Conservation (phyloP, 1,284 basidiomycete genomes). For the Ceratobasidium sp. region DNA sequence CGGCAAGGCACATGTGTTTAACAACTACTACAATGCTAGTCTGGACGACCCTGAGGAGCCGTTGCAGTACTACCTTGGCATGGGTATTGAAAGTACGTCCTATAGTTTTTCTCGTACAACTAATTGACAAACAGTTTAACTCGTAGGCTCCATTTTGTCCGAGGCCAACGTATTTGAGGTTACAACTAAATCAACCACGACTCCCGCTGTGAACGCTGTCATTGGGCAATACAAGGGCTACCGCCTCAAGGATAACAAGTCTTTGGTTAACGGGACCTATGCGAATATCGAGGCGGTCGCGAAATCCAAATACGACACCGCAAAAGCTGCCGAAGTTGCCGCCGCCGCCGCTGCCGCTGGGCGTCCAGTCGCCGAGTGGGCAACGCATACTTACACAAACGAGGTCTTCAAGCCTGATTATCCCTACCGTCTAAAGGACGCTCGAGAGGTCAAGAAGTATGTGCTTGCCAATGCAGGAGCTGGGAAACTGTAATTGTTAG, state of each 20-base stretch:
- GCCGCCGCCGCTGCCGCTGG: constrained; percentile 41
- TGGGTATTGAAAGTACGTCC: constrained; percentile 40
- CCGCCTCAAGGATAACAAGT: constrained; percentile 37
- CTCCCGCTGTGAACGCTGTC: constrained; percentile 28
- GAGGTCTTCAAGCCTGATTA: constrained; percentile 26
- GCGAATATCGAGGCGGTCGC: constrained; percentile 40
- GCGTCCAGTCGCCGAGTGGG: constrained; percentile 39
- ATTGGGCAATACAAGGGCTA: constrained; percentile 39
- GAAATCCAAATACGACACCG: constrained; percentile 40
- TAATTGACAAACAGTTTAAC: background rate
- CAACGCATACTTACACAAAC: constrained; percentile 31
- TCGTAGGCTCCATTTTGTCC: constrained; percentile 32
- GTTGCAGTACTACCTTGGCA: constrained; percentile 37
- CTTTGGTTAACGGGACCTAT: constrained; percentile 34
- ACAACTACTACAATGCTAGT: constrained; percentile 40
- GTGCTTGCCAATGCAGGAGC: constrained; percentile 38
- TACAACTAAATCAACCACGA: background rate
- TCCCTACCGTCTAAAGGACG: constrained; percentile 35
- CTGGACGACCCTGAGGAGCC: constrained; percentile 12
- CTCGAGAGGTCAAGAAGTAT: constrained; percentile 38
- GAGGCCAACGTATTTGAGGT: constrained; percentile 40
- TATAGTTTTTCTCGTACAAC: constrained; percentile 5
- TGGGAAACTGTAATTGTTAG: constrained; percentile 27
- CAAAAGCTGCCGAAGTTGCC: constrained; percentile 39
- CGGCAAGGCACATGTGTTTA: constrained; percentile 39